These are phyloP conservation scores for Gelatoporia subvermispora DNA, from an alignment of 768 basidiomycete species.

Conservation along the genomic window DNA sequence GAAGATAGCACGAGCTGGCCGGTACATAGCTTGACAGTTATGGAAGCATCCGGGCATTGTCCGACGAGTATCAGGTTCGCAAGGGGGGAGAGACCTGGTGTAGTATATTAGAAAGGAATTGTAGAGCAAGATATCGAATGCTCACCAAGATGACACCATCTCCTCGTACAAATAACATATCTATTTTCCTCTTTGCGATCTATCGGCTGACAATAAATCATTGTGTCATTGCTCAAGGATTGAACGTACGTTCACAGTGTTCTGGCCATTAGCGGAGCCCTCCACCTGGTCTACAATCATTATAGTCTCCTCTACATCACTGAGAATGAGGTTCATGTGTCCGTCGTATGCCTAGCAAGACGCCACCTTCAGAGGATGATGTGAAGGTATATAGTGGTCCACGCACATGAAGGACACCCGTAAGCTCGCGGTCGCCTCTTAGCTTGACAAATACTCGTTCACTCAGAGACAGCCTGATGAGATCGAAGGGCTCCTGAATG, in stretches of 20 bases:
- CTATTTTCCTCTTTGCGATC: constrained; percentile 91
- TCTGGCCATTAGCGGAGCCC: constrained; percentile 47
- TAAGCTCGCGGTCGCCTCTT: constrained; percentile 87
- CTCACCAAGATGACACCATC: constrained; percentile 94
- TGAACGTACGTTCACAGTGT: constrained; percentile 57
- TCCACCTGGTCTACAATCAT: constrained; percentile 91
- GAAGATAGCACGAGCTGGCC: too few species aligned
- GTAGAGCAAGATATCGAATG: constrained; percentile 4
- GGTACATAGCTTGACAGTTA: too few species aligned
- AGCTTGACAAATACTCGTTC: constrained; percentile 99
- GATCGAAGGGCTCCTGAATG: constrained; percentile 95
- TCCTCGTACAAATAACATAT: constrained; percentile 97
- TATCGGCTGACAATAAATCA: constrained; percentile 23
- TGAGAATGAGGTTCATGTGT: constrained; percentile 99
- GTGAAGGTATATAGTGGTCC: constrained; percentile 2
- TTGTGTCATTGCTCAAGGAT: neutral
- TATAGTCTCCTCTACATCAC: constrained; percentile 96
- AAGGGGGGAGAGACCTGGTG: constrained; percentile 76
- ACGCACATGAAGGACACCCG: constrained; percentile 88
- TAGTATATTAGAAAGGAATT: constrained; percentile 1
- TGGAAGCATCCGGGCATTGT: too few species aligned
- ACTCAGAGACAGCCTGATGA: constrained; percentile 91
- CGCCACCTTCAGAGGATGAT: constrained; percentile 8
- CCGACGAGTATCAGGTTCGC: constrained; percentile 27
- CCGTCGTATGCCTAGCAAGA: constrained; percentile 88